Evolutionary conservation across 352 stramenopile species (phyloP).

Genomic region (Thraustochytrium sp.): DNA sequence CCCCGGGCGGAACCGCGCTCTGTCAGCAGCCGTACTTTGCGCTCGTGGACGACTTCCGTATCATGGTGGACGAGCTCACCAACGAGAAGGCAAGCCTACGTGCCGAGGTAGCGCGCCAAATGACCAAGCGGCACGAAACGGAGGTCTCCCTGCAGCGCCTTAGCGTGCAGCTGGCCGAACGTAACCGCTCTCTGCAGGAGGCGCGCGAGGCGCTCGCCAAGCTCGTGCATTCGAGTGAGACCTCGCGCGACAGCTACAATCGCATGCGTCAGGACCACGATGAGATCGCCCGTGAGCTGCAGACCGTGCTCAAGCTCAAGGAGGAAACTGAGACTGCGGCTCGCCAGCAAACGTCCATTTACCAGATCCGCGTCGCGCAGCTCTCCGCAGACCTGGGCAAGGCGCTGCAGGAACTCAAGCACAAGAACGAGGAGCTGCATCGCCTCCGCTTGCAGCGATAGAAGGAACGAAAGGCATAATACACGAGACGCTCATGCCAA

Average conservation of each 20-base stretch:
- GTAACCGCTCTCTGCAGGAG: constrained; percentile 6
- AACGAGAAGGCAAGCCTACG: background rate
- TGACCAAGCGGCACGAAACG: background rate
- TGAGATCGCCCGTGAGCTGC: constrained; percentile 19
- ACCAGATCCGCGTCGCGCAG: constrained; percentile 6
- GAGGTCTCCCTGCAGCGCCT: background rate
- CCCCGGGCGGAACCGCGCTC: background rate
- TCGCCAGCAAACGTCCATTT: constrained; percentile 12
- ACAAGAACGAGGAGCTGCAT: constrained; percentile 34
- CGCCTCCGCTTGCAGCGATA: background rate
- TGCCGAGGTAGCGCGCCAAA: background rate
- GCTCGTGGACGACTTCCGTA: background rate
- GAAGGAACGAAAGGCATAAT: background rate
- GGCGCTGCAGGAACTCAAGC: constrained; percentile 28
- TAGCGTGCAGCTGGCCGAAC: background rate
- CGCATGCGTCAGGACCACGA: constrained; percentile 31
- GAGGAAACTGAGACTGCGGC: background rate
- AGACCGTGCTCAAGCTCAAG: background rate
- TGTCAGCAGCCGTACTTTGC: constrained; percentile 18
- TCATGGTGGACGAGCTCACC: background rate
- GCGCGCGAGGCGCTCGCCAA: background rate
- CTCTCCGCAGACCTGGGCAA: constrained; percentile 26
- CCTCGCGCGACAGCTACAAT: constrained; percentile 18
- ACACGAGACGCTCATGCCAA: too few species aligned
- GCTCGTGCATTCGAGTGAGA: background rate